Evolutionary conservation across 768 basidiomycete genomes (phyloP), one percentile per base, ranked within the genome.

Genomic region (Phallus indusiatus): DNA sequence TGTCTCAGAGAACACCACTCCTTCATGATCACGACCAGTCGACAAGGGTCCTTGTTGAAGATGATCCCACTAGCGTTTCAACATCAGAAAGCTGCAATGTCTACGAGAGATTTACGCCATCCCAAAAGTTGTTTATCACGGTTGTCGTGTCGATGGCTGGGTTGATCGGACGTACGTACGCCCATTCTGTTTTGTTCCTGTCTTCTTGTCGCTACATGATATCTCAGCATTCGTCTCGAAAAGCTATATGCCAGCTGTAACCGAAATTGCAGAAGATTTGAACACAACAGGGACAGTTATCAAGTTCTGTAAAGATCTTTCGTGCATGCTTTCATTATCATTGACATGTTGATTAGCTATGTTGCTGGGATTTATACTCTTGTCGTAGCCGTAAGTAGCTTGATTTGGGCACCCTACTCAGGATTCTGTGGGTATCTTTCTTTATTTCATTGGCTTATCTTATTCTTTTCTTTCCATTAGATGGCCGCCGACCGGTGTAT

Each of bases 211-310:
- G 10, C 14, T 16, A 14, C 2, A 51, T 18, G 22, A 52, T 21
- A 14, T 51, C 28, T n/a, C n/a, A 90, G 88, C 85, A 36, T 82
- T 90, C 60, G 81, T 85, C 0, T 72, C 80, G 6, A 83, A 81
- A 0, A 80, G 81, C 0, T 89, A 90, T 67, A 76, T 88, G 2
- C 88, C 88, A 0, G 81, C 83, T 0, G 85, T 91, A 56, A 85
- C 88, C 0, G 79, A 85, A 53, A 82, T 92, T 52, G 81, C 88
- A 7, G 70, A 67, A 28, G 88, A 92, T 59, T 68, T 91, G 12
- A 51, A 78, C 24, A 74, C 85, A 0, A 79, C 85, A 0, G 77
- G 76, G 0, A 64, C 78, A 16, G 68, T 84, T n/a, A 76, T 89
- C 53, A 86, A 82, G 82, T 81, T 56, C 17, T 68, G 47, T 6